Base-by-base conservation (phyloP, 768 basidiomycete genomes). In the Leccinum olivaceopallidum region DNA sequence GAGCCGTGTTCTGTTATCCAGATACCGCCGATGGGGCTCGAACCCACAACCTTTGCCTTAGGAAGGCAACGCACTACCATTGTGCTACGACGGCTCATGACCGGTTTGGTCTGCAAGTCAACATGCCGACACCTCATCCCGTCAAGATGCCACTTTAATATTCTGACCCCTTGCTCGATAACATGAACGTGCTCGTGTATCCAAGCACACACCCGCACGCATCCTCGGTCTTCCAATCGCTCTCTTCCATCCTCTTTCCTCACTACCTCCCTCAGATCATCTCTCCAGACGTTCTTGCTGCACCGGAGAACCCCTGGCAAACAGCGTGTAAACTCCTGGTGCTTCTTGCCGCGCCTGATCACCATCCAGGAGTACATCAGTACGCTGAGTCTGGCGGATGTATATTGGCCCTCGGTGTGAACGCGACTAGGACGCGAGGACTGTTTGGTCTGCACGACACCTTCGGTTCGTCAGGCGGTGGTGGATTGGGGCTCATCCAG, bases 191-290 rank as follows among this genome's bases (percentile, higher is more conserved):
- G n/a, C 83, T 92, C 59, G 79, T 91, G 56, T 90, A 89, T 71
- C 73, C 83, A 55, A 88, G 85, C 5, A 81, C 85, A 42, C 87
- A 89, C 61, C 80, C 83, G 8, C 72, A 83, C 10, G 77, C 34
- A 80, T 79, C 9, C 71, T 83, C 44, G 65, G 76, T 57, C 69
- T 81, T 64, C 72, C 83, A 7, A 63, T 85, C 76, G 1, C 81
- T 94, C 18, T 79, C 81, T 32, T 69, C 79, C 3, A 66, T 90
- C 30, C 84, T 96, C 20, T 68, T 80, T 14, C 88, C 92, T 0
- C 81, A 87, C 70, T 95, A 95, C 72, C 85, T 90, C 13, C 85
- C 96, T 48, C 91, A 92, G 60, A 73, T 84, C 16, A 79, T 94
- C 55, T 77, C 85, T 0, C 79, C 81, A 12, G 75, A 83, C 44